Evolutionary conservation across 2,329 filamentous ascomycete species (phyloP).

Genomic region (Verticillium nonalfalfae): DNA sequence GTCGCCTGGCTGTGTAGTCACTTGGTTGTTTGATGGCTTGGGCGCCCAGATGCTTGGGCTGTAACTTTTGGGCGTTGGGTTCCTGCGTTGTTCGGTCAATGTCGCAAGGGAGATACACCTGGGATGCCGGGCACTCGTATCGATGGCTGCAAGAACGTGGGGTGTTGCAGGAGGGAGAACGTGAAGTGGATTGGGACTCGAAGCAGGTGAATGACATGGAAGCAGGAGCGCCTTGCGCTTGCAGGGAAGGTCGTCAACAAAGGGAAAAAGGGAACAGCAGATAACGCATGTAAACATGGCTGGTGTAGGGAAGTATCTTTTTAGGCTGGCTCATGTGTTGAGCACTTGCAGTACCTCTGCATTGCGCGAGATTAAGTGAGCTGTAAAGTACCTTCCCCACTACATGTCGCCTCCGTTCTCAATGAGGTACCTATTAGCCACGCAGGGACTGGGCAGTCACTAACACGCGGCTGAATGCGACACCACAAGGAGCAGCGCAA

Average conservation of each 20-base stretch:
- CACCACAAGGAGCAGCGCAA: not conserved
- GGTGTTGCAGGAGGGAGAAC: slow-evolving; percentile 27
- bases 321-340: not conserved
- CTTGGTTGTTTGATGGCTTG: not conserved
- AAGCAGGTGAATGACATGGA: not conserved
- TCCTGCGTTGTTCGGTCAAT: slow-evolving; percentile 13
- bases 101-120: slow-evolving; percentile 13
- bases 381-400: too few relatives aligned
- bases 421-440: not conserved
- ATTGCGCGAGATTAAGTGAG: too few relatives aligned
- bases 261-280: not conserved
- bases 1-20: slow-evolving; percentile 1
- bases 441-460: not conserved
- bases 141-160: slow-evolving; percentile 25
- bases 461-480: not conserved
- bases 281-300: not conserved
- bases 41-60: not conserved
- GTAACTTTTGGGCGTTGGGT: not conserved
- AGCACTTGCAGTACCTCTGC: too few relatives aligned
- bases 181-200: slow-evolving; percentile 7
- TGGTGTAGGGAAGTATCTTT: not conserved
- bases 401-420: not conserved
- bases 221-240: slow-evolving; percentile 3
- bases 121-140: slow-evolving; percentile 14
- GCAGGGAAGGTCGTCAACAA: slow-evolving; percentile 9